These are phyloP conservation scores for Coemansia sp. DNA, from an alignment of 192 early-diverging fungal species.

Conservation along the genomic window DNA sequence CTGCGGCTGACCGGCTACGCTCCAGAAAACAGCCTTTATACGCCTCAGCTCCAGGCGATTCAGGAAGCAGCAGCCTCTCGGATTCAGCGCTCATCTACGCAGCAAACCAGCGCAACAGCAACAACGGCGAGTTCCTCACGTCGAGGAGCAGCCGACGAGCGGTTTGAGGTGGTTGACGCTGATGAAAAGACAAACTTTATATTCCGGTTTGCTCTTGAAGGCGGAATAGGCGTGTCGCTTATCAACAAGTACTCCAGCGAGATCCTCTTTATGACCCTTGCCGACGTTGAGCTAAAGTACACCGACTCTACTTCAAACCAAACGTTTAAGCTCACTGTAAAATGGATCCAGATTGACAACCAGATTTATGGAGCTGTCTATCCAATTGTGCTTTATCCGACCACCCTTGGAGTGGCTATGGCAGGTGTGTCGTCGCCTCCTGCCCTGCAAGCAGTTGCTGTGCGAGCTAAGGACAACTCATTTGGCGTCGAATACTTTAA, in stretches of 20 bases:
- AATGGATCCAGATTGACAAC: slow-evolving; percentile 98
- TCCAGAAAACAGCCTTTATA: slow-evolving; percentile 63
- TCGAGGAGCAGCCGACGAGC: slow-evolving; percentile 20
- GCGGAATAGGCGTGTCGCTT: slow-evolving; percentile 86
- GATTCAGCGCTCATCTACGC: slow-evolving; percentile 22
- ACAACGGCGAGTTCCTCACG: slow-evolving; percentile 1
- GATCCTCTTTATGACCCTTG: slow-evolving; percentile 79
- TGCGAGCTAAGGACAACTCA: slow-evolving; percentile 86
- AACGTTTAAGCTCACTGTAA: slow-evolving; percentile 71
- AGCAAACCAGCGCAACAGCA: slow-evolving; percentile 6
- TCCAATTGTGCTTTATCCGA: slow-evolving; percentile 95
- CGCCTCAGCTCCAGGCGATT: slow-evolving; percentile 17
- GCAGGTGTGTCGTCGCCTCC: slow-evolving; percentile 56
- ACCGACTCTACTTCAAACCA: slow-evolving; percentile 82
- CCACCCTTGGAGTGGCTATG: slow-evolving; percentile 68
- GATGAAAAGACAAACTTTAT: slow-evolving; percentile 51
- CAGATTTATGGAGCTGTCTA: slow-evolving; percentile 84
- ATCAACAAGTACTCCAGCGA: slow-evolving; percentile 81
- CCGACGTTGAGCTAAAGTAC: slow-evolving; percentile 72
- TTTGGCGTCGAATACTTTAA: slow-evolving; percentile 96
- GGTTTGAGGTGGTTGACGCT: slow-evolving; percentile 33
- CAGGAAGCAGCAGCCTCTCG: background rate
- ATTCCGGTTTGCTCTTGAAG: slow-evolving; percentile 74
- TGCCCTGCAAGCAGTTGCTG: slow-evolving; percentile 71
- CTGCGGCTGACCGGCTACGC: slow-evolving; percentile 67